These are phyloP conservation scores for Cafeteria roenbergensis DNA, from an alignment of 108 stramenopile genomes.

Conservation along the genomic window DNA sequence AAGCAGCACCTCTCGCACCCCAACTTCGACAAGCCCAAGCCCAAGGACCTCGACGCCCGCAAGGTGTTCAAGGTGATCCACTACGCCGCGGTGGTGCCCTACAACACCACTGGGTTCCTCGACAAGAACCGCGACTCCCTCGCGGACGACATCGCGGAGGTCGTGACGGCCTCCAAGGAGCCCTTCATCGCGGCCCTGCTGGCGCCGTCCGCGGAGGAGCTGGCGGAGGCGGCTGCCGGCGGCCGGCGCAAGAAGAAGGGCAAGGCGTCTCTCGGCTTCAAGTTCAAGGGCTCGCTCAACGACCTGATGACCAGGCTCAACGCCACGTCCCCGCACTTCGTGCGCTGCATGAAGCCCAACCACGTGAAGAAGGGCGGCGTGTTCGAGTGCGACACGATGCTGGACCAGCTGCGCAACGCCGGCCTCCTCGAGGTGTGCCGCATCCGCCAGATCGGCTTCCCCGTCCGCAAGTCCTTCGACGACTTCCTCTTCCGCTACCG, in stretches of 20 bases:
- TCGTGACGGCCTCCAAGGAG: not conserved
- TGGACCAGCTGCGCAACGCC: slow-evolving; percentile 13
- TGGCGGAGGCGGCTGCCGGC: slow-evolving; percentile 7
- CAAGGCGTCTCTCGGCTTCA: slow-evolving; percentile 36
- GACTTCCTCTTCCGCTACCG: slow-evolving; percentile 33
- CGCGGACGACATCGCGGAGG: not conserved
- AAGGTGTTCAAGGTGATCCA: slow-evolving; percentile 28
- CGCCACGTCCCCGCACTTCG: slow-evolving; percentile 76
- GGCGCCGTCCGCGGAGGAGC: not conserved
- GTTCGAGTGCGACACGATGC: slow-evolving; percentile 1
- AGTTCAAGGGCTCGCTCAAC: slow-evolving; percentile 72
- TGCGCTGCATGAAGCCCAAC: slow-evolving; percentile 96
- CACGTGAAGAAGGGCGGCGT: slow-evolving; percentile 20
- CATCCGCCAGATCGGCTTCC: too few relatives aligned
- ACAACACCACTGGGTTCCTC: slow-evolving; percentile 32
- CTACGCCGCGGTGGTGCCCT: slow-evolving; percentile 36
- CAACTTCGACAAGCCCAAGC: slow-evolving; percentile 16
- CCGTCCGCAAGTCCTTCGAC: too few relatives aligned
- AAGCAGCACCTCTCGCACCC: not conserved
- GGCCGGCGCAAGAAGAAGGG: slow-evolving; percentile 9
- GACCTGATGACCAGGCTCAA: slow-evolving; percentile 66
- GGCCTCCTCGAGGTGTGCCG: slow-evolving; percentile 8
- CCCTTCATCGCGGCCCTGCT: slow-evolving; percentile 3
- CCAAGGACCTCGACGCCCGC: slow-evolving; percentile 9
- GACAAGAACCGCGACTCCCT: slow-evolving; percentile 41